Evolutionary conservation across 768 basidiomycete species (phyloP).

Genomic region (Boletus tylopilopsis): DNA sequence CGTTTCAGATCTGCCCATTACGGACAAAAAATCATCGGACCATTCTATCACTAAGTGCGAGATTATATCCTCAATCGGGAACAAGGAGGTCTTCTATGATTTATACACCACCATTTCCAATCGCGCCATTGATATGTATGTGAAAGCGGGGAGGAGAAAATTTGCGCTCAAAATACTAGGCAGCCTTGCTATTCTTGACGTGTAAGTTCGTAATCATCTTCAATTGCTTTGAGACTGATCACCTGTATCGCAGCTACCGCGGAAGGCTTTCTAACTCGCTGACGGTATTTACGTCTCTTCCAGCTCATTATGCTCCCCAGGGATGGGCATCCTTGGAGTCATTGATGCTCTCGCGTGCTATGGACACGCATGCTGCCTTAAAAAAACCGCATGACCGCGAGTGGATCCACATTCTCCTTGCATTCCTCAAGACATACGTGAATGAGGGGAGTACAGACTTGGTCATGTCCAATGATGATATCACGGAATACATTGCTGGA

Average conservation of each 20-base stretch:
- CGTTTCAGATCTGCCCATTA: conserved; percentile 11
- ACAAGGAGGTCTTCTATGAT: conserved; percentile 66
- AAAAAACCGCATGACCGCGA: conserved; percentile 62
- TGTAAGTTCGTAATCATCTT: conserved; percentile 50
- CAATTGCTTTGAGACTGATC: conserved; percentile 8
- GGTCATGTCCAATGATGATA: conserved; percentile 50
- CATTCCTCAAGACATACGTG: conserved; percentile 69
- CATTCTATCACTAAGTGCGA: conserved; percentile 54
- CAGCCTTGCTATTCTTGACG: conserved; percentile 81
- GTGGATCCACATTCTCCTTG: conserved; percentile 76
- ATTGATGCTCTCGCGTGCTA: conserved; percentile 70
- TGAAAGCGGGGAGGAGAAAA: conserved; percentile 77
- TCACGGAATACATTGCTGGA: conserved; percentile 45
- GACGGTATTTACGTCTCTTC: conserved; percentile 71
- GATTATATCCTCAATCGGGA: conserved; percentile 53
- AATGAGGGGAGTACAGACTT: conserved; percentile 51
- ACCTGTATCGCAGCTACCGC: conserved; percentile 51
- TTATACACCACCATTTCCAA: conserved; percentile 74
- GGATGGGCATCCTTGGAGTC: conserved; percentile 79
- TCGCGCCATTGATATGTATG: conserved; percentile 81
- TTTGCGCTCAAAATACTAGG: conserved; percentile 85
- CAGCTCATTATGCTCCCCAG: conserved; percentile 81
- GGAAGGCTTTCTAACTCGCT: conserved; percentile 59
- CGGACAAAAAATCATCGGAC: conserved; percentile 22
- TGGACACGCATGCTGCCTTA: conserved; percentile 62